Conservation (phyloP, 2,329 filamentous ascomycete species). For the Arthrobotrys pseudoclavata region DNA sequence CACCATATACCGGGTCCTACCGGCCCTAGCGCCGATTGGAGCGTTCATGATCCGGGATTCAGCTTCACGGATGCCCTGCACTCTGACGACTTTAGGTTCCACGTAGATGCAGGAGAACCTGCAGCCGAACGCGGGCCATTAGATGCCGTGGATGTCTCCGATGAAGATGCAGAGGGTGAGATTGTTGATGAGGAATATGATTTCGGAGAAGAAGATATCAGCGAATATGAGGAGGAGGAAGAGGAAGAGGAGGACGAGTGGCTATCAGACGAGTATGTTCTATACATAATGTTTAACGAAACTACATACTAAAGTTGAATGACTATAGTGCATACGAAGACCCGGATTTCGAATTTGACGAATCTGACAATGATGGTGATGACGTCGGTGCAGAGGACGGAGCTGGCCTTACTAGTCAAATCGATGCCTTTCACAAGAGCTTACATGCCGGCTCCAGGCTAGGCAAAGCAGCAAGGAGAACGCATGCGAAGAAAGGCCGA, state of each 20-base stretch:
- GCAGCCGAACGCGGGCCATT: constrained; percentile 36
- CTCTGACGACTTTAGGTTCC: constrained; percentile 49
- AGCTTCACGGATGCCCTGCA: constrained; percentile 58
- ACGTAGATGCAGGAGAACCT: constrained; percentile 23
- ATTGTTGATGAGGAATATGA: constrained; percentile 48
- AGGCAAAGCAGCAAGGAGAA: constrained; percentile 46
- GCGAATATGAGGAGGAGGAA: constrained; percentile 54
- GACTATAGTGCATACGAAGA: constrained; percentile 43
- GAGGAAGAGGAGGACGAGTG: constrained; percentile 58
- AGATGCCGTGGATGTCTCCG: constrained; percentile 41
- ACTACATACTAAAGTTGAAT: constrained; percentile 1
- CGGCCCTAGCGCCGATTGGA: constrained; percentile 30
- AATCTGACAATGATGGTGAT: constrained; percentile 55
- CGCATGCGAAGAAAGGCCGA: constrained; percentile 43
- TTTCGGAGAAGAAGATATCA: constrained; percentile 49
- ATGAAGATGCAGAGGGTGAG: constrained; percentile 58
- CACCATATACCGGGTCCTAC: constrained; percentile 21
- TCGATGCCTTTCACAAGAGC: constrained; percentile 55
- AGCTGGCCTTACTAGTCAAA: constrained; percentile 41
- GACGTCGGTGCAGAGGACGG: constrained; percentile 36
- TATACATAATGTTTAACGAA: neutral
- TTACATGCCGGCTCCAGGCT: constrained; percentile 41
- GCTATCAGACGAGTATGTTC: constrained; percentile 47
- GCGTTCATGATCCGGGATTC: constrained; percentile 45
- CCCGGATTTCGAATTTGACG: constrained; percentile 42